A percentile compares a stretch with the other conserved stretches of the same genome.
Evolutionary conservation across 2,329 filamentous ascomycete genomes (phyloP).

Genomic region (Daldinia eschscholtzii): DNA sequence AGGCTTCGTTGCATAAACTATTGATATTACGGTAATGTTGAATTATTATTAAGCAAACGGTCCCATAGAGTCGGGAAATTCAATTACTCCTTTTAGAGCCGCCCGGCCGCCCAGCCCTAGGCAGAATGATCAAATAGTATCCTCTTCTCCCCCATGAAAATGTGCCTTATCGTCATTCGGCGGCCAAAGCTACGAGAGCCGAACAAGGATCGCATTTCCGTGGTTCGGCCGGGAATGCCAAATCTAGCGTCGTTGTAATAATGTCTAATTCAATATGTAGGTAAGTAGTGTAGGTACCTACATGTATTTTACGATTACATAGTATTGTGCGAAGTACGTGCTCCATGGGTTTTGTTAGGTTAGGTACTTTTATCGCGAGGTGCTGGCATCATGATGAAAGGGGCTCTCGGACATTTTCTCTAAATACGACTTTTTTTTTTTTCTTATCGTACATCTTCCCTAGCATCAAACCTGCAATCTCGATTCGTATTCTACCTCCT

Average conservation of each 20-base stretch:
- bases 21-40: slow-evolving; percentile 34
- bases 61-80: slow-evolving; percentile 41
- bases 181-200: slow-evolving; percentile 22
- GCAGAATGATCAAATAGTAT: slow-evolving; percentile 31
- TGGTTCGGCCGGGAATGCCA: slow-evolving; percentile 34
- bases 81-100: slow-evolving; percentile 34
- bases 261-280: slow-evolving; percentile 27
- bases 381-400: slow-evolving; percentile 10
- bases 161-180: slow-evolving; percentile 38
- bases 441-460: neutral
- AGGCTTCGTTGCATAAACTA: slow-evolving; percentile 38
- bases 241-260: slow-evolving; percentile 16
- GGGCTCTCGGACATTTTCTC: neutral
- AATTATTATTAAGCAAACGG: slow-evolving; percentile 32
- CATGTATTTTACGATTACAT: neutral
- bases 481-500: neutral
- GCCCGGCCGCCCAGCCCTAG: slow-evolving; percentile 31
- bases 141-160: slow-evolving; percentile 20
- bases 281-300: neutral
- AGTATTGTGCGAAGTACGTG: neutral
- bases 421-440: neutral
- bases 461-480: neutral
- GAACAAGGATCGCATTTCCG: slow-evolving; percentile 25
- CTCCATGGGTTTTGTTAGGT: neutral
- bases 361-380: neutral